Base-by-base conservation (phyloP, 176 grass and related monocot species). In the Ampelocalamus luodianensis region DNA sequence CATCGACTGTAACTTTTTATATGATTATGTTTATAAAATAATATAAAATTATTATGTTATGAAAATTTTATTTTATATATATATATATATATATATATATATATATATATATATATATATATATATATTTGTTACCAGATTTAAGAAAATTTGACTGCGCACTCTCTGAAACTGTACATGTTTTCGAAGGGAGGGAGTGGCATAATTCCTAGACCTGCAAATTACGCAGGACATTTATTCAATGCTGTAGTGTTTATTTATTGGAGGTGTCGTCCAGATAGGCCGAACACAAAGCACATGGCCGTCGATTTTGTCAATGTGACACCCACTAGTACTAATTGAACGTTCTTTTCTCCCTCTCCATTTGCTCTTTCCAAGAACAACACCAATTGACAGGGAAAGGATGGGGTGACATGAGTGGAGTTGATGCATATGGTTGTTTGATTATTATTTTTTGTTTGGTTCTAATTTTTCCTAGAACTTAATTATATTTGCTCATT, bases 341-440 rank as follows among this genome's bases (percentile, higher is more conserved):
- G 37, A 24, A 48, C 48, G 70, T 56, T 34, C 9, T 17, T 73
- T 74, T 79, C 54, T 14, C 43, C 6, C 27, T 55, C 76, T 40
- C 20, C 37, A 40, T 89, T 80, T 68, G 77, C 82, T 62, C 50
- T 85, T 89, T 68, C 77, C 70, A 61, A 63, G 62, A 81, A 59
- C 43, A 73, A 38, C 64, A 66, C 44, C 77, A 23, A 13, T 20
- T 37, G 76, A 89, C 82, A 89, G 63, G 61, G 53, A 85, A 18
- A 79, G 68, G 81, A 59, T 79, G 76, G 87, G 60, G 81, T 80
- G 87, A 85, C 75, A 38, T 45, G 81, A 79, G 68, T 79, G 76
- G 87, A 36, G 32, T 32, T 34, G 74, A 69, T 61, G 83, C 75
- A 29, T 79, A 34, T n/a, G 65, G 29, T 32, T 45, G 36, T 6